phyloP scores from a whole-genome alignment of 306 rosid species.

The Quercus engelmannii region DNA sequence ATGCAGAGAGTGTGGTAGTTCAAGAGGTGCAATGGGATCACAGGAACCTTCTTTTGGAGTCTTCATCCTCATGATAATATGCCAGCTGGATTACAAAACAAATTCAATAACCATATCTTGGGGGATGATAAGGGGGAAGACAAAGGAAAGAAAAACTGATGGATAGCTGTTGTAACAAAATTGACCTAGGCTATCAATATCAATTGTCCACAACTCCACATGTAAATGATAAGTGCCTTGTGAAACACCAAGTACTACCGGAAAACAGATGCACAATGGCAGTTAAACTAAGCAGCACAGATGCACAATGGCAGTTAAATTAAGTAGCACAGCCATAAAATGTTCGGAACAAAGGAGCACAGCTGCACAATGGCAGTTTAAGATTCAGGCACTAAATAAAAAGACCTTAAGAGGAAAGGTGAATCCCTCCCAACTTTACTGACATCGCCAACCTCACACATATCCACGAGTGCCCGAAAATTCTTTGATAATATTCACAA shows the following conservation, averaged over 20 bases:
- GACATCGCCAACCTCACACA: neutral
- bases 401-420: neutral
- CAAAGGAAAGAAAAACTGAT: constrained; percentile 1
- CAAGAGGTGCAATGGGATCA: constrained; percentile 90
- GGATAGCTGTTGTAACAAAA: neutral
- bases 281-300: too few species aligned
- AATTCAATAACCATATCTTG: constrained; percentile 17
- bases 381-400: neutral
- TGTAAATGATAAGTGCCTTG: neutral
- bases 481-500: too few species aligned
- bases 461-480: too few species aligned
- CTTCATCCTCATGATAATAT: constrained; percentile 88
- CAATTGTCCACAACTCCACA: neutral
- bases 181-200: neutral
- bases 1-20: constrained; percentile 89
- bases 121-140: neutral
- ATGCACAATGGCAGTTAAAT: too few species aligned
- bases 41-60: constrained; percentile 74
- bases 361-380: neutral
- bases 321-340: neutral
- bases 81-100: constrained; percentile 66
- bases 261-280: neutral
- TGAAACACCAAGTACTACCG: neutral
- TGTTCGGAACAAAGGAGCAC: neutral
- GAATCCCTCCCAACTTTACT: neutral